Evolutionary conservation across 805 yeast species (phyloP), one percentile per base, ranked within the genome.

Genomic region (Kodamaea laetipori): DNA sequence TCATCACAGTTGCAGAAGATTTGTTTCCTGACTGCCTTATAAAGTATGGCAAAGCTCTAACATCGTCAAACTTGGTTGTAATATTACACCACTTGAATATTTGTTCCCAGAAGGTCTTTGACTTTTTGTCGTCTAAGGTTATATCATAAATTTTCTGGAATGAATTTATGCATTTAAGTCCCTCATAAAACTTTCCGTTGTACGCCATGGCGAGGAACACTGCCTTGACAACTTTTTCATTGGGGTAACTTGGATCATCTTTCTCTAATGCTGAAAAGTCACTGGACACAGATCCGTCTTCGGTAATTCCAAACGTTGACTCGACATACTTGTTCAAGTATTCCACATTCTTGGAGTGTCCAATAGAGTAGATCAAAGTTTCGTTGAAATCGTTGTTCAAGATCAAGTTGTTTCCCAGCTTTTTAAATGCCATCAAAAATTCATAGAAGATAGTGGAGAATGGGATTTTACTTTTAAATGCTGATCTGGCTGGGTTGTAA

Each of bases 31-130:
- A 28, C 6, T 25, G 4, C 30, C 52, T 56, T 27, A 69, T 43
- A 43, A 47, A 69, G 39, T 54, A 53, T 30, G 46, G 48, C 34
- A 70, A 55, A 13, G 67, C 66, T 12, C 55, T 49, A 17, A 50
- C 45, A 25, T 61, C 59, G 8, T 58, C 54, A 46, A 41, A 69
- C 34, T 55, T 53, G 17, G 74, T 66, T n/a, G 61, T 46, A 25
- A 57, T 46, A 41, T 69, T 66, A 41, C 66, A 58, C 74, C 74
- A 69, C 39, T 57, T 57, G 50, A 71, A 62, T 2, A 68, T 39
- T 33, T 53, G 56, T 44, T 61, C 68, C 74, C 74, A 71, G 44
- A 71, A 62, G 2, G 51, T 39, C 44, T 54, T 55, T 21, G 66
- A 43, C 6, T 41, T 33, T 3, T 31, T 25, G 3, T 43, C 34